Base-by-base conservation (phyloP, 352 stramenopile species). In the Phytophthora idaei region DNA sequence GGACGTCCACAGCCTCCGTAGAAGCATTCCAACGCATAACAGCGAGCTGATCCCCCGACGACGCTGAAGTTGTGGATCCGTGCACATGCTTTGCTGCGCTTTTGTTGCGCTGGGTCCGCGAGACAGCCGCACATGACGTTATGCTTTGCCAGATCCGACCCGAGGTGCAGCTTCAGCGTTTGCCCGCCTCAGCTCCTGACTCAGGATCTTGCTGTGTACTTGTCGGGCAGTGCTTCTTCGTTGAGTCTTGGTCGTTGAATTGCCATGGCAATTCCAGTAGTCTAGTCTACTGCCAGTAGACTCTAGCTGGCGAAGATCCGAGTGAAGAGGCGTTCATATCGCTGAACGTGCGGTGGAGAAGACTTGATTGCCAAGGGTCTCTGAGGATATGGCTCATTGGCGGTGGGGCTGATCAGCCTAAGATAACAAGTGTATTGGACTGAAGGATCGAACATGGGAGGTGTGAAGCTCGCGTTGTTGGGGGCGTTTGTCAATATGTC, bases 1-100 rank as follows among this genome's bases (percentile, higher is more conserved):
- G 39, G 47, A 61, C 31, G 59, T 66, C 29, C 10, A 46, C 32
- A 34, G 11, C 44, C 55, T 61, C 55, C 29, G 41, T 61, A 66
- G 59, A 66, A 57, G 32, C 31, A 56, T 55, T 56, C 21, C 17
- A 11, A 41, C 8, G 7, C 14, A 21, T 2, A 12, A 14, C 32
- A 41, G 3, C 10, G 41, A 42, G 50, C 34, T 28, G 25, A 3
- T 36, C 47, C 14, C 29, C 27, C 34, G 58, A 53, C 32, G 5
- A 17, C 36, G 36, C 36, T 17, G 36, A 42, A 42, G 12, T 32
- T 50, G 34, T 52, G 48, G 57, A 17, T 36, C 25, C 47, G 34
- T 64, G 45, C 57, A 34, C 25, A 56, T 11, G 47, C 48, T 57
- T 63, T 51, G 52, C 61, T 48, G 21, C 39, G 25, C 6, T 50